Percentiles rank a stretch among this genome's conserved stretches.
These are phyloP conservation scores for Ehretia macrophylla DNA, from an alignment of 257 asterid genomes.

Conservation along the genomic window DNA sequence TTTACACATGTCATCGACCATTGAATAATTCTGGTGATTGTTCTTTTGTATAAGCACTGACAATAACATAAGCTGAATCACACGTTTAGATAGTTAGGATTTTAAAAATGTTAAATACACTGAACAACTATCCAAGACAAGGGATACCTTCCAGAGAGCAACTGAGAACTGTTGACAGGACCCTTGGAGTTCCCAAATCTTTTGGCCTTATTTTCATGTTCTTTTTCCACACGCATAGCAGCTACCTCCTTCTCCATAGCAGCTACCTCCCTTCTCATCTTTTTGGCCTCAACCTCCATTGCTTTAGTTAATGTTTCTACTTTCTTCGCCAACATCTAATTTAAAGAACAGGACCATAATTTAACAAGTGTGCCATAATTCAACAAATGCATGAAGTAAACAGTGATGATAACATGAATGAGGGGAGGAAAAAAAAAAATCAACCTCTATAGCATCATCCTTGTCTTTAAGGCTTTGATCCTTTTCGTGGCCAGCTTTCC, in stretches of 20 bases:
- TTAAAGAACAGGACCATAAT: slow-evolving; percentile 13
- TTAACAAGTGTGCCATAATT: slow-evolving; percentile 2
- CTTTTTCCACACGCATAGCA: slow-evolving; percentile 90
- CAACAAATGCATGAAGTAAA: slow-evolving; percentile 9
- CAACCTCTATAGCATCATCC: slow-evolving; percentile 97
- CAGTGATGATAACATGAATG: slow-evolving; percentile 7
- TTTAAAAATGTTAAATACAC: neutral
- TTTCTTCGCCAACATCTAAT: slow-evolving; percentile 90
- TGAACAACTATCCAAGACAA: neutral
- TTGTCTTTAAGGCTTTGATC: slow-evolving; percentile 97
- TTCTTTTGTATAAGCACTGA: neutral
- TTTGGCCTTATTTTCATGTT: slow-evolving; percentile 70
- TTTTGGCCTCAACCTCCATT: slow-evolving; percentile 97
- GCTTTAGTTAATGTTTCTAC: slow-evolving; percentile 95
- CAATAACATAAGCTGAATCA: neutral
- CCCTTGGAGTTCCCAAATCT: slow-evolving; percentile 62
- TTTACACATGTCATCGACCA: too few species aligned
- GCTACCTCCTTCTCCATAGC: slow-evolving; percentile 99
- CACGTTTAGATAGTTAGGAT: neutral
- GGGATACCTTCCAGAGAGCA: slow-evolving; percentile 72
- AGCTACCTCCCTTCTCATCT: slow-evolving; percentile 98
- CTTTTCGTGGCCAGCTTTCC: slow-evolving; percentile 90
- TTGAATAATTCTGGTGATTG: too few species aligned
- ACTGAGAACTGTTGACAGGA: slow-evolving; percentile 65
- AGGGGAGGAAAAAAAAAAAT: slow-evolving; percentile 22